Conservation (phyloP, 441 rosid species). For the Pelargonium fulgidum region DNA sequence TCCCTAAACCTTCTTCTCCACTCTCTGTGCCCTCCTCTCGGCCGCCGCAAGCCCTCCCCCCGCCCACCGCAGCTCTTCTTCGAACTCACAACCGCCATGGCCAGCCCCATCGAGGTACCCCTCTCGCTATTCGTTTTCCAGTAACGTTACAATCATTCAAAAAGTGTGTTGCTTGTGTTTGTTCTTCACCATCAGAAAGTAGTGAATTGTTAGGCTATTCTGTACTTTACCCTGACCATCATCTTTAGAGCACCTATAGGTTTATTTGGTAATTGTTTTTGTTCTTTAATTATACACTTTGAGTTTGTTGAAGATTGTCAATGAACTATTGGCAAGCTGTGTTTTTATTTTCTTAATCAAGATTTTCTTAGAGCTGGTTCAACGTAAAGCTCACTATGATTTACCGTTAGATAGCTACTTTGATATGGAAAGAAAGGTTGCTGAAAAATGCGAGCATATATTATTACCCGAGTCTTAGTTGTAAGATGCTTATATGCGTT, state of each 20-base stretch:
- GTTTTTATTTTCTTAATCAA: too few species aligned
- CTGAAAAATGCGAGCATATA: background rate
- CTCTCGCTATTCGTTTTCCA: background rate
- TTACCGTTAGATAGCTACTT: background rate
- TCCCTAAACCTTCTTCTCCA: background rate
- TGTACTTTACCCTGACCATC: background rate
- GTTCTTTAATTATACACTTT: too few species aligned
- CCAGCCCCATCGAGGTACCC: slow-evolving; percentile 6
- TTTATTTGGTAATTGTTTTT: background rate
- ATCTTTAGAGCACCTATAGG: background rate
- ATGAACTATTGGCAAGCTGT: too few species aligned
- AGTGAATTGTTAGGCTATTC: background rate
- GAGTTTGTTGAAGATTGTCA: too few species aligned
- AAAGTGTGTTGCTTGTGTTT: slow-evolving; percentile 5
- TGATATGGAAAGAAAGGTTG: background rate
- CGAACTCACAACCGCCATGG: background rate
- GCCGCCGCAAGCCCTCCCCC: background rate
- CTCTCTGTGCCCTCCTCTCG: background rate
- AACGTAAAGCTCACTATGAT: too few species aligned
- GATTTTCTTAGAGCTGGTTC: too few species aligned
- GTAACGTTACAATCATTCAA: background rate
- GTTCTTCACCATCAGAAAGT: background rate
- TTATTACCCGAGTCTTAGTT: too few species aligned
- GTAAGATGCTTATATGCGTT: background rate
- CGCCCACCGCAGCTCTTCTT: background rate